Conservation (phyloP, 2,329 filamentous ascomycete species). For the Pyrenophora seminiperda region DNA sequence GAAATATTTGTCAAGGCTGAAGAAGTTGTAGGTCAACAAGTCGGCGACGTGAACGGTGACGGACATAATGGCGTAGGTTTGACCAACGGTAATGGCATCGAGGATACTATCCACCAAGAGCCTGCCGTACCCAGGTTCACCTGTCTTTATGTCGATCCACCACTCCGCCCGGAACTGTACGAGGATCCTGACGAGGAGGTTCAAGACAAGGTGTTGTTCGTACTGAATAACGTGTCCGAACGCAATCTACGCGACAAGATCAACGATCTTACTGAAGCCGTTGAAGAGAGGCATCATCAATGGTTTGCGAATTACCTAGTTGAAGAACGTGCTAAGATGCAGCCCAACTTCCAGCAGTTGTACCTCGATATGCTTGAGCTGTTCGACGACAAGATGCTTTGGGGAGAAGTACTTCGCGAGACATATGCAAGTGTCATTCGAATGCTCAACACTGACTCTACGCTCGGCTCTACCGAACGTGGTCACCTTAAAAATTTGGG, state of each 20-base stretch:
- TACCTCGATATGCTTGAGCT: constrained; percentile 88
- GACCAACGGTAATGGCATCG: constrained; percentile 70
- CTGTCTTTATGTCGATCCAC: constrained; percentile 76
- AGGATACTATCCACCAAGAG: constrained; percentile 65
- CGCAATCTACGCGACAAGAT: constrained; percentile 85
- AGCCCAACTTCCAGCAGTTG: constrained; percentile 93
- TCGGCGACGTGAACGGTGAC: constrained; percentile 61
- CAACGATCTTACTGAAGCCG: constrained; percentile 75
- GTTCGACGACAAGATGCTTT: constrained; percentile 78
- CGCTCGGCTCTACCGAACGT: constrained; percentile 83
- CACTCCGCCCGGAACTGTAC: constrained; percentile 66
- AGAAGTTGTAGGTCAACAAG: constrained; percentile 73
- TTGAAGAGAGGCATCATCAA: constrained; percentile 83
- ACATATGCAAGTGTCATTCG: constrained; percentile 86
- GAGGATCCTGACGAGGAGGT: constrained; percentile 83
- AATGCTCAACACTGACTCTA: constrained; percentile 88
- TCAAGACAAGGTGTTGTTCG: constrained; percentile 93
- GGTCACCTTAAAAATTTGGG: constrained; percentile 91
- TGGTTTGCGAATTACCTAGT: constrained; percentile 98
- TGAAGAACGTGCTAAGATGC: constrained; percentile 93
- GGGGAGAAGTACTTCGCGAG: constrained; percentile 88
- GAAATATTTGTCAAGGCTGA: constrained; percentile 83
- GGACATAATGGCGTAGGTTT: constrained; percentile 57
- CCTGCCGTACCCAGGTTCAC: constrained; percentile 72
- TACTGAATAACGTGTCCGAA: constrained; percentile 94